Percentiles rank a stretch among this genome's conserved stretches.
Conservation (phyloP, 202 grass and related monocot genomes). For the Zizania palustris region DNA sequence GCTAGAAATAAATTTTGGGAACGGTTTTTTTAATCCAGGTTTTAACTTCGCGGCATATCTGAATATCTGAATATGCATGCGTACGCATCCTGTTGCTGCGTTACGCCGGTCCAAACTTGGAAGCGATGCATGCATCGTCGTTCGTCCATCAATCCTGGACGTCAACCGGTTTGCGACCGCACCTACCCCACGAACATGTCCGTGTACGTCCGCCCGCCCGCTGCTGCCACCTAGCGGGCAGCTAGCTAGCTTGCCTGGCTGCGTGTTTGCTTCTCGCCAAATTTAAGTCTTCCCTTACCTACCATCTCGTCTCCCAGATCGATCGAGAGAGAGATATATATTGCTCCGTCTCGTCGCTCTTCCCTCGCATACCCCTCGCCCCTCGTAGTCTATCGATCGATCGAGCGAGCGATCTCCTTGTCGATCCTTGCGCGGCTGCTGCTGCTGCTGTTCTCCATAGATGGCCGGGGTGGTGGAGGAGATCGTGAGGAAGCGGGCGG, state of each 20-base stretch:
- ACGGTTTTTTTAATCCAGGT: not conserved
- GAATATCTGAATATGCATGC: not conserved
- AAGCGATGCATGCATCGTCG: not conserved
- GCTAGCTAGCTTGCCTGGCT: not conserved
- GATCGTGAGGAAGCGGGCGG: constrained; percentile 61
- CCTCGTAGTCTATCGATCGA: not conserved
- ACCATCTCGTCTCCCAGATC: not conserved
- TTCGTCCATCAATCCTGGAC: constrained; percentile 21
- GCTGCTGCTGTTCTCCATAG: not conserved
- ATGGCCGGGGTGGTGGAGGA: constrained; percentile 57
- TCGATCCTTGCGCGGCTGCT: not conserved
- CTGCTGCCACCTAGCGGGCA: not conserved
- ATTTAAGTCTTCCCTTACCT: not conserved
- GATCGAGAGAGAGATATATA: constrained; percentile 3
- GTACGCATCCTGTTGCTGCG: constrained; percentile 5
- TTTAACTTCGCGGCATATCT: not conserved
- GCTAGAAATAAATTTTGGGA: no score
- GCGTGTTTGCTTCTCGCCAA: not conserved
- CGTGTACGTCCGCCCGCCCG: constrained; percentile 23
- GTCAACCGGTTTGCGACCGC: constrained; percentile 9
- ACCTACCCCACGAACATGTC: constrained; percentile 56
- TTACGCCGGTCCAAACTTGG: not conserved
- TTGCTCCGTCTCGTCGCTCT: not conserved
- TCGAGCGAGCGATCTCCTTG: no score
- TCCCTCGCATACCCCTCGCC: not conserved